Base-by-base conservation (phyloP, 148 eudicot species). In the Rhododendron mucronatum region DNA sequence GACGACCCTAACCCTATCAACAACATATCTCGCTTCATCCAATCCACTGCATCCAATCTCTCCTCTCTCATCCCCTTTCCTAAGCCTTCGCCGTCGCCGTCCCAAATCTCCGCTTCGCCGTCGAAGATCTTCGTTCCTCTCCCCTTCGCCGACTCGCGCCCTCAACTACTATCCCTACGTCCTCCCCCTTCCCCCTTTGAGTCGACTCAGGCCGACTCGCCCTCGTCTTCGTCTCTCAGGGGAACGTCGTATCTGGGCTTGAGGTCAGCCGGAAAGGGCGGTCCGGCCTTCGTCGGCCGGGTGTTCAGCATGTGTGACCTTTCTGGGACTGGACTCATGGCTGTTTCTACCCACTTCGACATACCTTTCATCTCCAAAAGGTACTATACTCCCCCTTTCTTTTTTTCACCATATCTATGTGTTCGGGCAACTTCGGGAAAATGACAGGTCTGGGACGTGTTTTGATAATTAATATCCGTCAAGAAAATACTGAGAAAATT, bases 231-330 rank as follows among this genome's bases (percentile, higher is more conserved):
- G 26, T 71, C 93, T 11, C 86, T 55, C 77, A 89, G 82, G 59
- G 81, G 82, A 47, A 51, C 30, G 47, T 83, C 88, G 16, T 77
- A 79, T 74, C 91, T 93, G 2, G 86, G 94, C 57, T 30, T 92
- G 87, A 89, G 78, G 37, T 67, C 94, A 1, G 13, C 87, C 61
- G 94, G 94, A 5, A 87, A 87, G 28, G 90, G 93, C 14, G 92
- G 98, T 2, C 99, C 99, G 47, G 99, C 98, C 4, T 96, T 96
- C 90, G 95, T 94, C 0, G 99, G 99, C 30, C 98, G 93, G 83
- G 99, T 96, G 26, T 96, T 95, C 75, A 96, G 98, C 87, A 95
- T 96, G 99, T 96, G 99, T 84, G 98, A 96, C 87, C 90, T 92
- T 44, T 94, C 96, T 37, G 99, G 99, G 18, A 96, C 98, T 12